Evolutionary conservation across 345 rosid species (phyloP), one percentile per base, ranked within the genome.

Genomic region (Brassica juncea): DNA sequence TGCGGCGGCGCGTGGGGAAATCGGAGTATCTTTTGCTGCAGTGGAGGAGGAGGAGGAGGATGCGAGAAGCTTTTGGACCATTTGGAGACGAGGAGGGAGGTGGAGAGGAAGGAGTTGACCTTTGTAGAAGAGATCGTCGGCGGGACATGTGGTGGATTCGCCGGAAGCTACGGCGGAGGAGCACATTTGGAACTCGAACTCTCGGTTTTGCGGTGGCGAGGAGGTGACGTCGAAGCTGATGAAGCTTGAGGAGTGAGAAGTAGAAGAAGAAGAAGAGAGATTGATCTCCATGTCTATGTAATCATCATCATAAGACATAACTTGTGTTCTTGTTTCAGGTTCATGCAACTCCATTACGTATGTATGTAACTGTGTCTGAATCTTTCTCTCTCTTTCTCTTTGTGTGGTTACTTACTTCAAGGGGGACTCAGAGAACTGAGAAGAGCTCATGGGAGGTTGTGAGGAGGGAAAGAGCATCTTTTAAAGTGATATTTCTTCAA

Each of bases 81-180:
- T 91, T 79, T 87, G 87, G 42, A 88, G 79, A 23, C 97, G 86
- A 79, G 92, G 97, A 78, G 98, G 97, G 71, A 90, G 87, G 63
- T 87, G 97, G 31, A 96, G 99, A 79, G 99, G 99, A 27, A 96
- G 97, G 78, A 96, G 97, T 76, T 89, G 92, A 10, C 99, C 99
- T 9, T 86, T 89, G 88, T 87, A 92, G 88, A 96, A 96, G 37
- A 96, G 99, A 68, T 96, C 97, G 47, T 96, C 99, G 27, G 99
- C 98, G 0, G 97, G 94, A 25, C 85, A 87, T 58, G 85, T 69
- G 8, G 82, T 70, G 12, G 82, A 21, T 4, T 75, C 85, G 49
- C 74, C 85, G 6, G 89, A 75, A 73, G 83, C 47, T 68, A 89
- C 74, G 62, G 84, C 62, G 61, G 81, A 68, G 35, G 84, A 86